phyloP scores from a whole-genome alignment of 139 green algal species.

The Tetraselmis striata region DNA sequence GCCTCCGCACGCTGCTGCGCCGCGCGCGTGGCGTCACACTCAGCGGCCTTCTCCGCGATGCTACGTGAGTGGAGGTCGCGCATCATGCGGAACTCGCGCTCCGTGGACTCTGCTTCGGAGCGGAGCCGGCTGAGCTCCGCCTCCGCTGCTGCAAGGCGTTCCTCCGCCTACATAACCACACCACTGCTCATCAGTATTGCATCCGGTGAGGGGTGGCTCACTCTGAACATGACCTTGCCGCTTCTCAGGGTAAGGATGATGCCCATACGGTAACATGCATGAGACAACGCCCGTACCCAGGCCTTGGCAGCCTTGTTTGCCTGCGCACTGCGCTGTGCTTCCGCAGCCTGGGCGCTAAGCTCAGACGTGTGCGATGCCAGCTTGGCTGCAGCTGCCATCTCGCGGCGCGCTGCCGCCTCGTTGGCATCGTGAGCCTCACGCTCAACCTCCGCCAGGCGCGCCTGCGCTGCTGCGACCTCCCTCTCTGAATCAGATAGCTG shows the following conservation, averaged over 20 bases:
- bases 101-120: not conserved
- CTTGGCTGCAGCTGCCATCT: not conserved
- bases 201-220: too few relatives aligned
- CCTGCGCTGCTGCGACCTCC: slow-evolving; percentile 27
- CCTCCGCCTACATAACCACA: slow-evolving; percentile 1
- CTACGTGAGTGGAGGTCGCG: not conserved
- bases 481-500: slow-evolving; percentile 5
- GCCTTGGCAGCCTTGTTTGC: too few relatives aligned
- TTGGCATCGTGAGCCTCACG: slow-evolving; percentile 5
- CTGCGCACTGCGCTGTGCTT: not conserved
- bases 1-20: not conserved
- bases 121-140: not conserved
- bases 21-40: not conserved
- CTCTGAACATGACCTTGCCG: too few relatives aligned
- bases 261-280: too few relatives aligned
- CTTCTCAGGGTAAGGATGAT: too few relatives aligned
- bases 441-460: slow-evolving; percentile 15
- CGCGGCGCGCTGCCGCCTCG: not conserved
- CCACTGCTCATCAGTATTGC: too few relatives aligned
- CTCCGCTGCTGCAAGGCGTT: not conserved
- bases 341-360: not conserved
- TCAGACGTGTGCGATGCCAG: not conserved
- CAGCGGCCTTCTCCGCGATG: not conserved
- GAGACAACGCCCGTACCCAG: too few relatives aligned
- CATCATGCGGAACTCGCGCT: not conserved